Conservation (phyloP, 495 filamentous ascomycete genomes). For the Xylaria castorea region DNA sequence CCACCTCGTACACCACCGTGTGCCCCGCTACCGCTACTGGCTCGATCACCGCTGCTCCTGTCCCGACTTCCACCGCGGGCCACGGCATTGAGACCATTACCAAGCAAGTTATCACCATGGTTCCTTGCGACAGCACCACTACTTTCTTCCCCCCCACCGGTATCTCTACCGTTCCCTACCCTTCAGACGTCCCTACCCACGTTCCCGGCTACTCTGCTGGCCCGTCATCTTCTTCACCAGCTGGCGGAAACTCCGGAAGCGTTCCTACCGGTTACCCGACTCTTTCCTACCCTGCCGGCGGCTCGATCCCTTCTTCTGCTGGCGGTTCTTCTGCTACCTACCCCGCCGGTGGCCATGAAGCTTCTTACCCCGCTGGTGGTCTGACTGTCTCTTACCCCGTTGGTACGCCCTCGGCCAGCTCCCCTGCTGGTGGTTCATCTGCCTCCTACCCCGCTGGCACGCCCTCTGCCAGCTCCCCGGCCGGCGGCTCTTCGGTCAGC, state of each 20-base stretch:
- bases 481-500: constrained; percentile 21
- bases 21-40: constrained; percentile 42
- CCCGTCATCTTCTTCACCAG: constrained; percentile 28
- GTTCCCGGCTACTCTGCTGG: constrained; percentile 22
- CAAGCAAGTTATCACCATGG: constrained; percentile 39
- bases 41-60: constrained; percentile 33
- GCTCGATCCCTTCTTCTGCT: background rate
- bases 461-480: constrained; percentile 14
- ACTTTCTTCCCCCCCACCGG: constrained; percentile 41
- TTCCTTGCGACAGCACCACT: constrained; percentile 36
- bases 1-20: constrained; percentile 41
- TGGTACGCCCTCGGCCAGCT: constrained; percentile 6
- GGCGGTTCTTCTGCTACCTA: constrained; percentile 19
- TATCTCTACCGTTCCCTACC: constrained; percentile 38
- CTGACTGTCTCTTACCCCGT: constrained; percentile 21
- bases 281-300: constrained; percentile 23
- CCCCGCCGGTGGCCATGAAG: constrained; percentile 21
- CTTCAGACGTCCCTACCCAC: constrained; percentile 28
- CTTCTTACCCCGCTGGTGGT: constrained; percentile 20
- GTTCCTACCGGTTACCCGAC: constrained; percentile 9
- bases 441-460: constrained; percentile 26
- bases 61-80: constrained; percentile 33
- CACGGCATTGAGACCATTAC: constrained; percentile 37
- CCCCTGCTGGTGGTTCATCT: constrained; percentile 22
- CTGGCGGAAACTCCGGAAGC: constrained; percentile 12